These are phyloP conservation scores for Salix caprea DNA, from an alignment of 345 rosid genomes.

Conservation along the genomic window DNA sequence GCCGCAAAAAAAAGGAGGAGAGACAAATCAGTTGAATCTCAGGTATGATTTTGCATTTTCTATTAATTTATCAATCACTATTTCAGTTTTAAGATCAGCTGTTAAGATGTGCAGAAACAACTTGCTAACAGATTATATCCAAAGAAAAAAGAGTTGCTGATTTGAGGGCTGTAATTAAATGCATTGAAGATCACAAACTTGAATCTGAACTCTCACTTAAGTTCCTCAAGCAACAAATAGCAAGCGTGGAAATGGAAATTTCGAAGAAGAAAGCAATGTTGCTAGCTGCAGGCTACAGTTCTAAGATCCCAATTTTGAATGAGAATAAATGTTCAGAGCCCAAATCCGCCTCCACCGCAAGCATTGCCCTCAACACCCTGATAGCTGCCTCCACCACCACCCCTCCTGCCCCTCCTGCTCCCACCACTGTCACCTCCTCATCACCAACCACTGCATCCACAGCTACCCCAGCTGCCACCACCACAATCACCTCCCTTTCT, in stretches of 20 bases:
- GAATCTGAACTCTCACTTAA: not conserved
- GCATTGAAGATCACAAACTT: slow-evolving; percentile 22
- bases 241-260: slow-evolving; percentile 12
- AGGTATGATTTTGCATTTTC: slow-evolving; percentile 14
- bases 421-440: too few relatives aligned
- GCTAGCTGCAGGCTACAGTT: not conserved
- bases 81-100: not conserved
- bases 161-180: slow-evolving; percentile 14
- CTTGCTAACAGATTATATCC: slow-evolving; percentile 21
- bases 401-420: too few relatives aligned
- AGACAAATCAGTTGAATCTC: slow-evolving; percentile 3
- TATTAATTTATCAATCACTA: not conserved
- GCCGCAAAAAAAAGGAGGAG: not conserved
- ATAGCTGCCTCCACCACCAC: not conserved
- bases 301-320: not conserved
- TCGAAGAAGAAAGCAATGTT: not conserved
- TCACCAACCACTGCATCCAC: not conserved
- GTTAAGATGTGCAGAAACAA: not conserved
- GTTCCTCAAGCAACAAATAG: slow-evolving; percentile 2
- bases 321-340: not conserved
- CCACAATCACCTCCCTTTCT: too few relatives aligned
- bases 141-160: slow-evolving; percentile 14
- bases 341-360: not conserved
- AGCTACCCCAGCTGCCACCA: too few relatives aligned
- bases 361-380: not conserved